Percentiles rank a stretch among this genome's conserved stretches.
Conservation (phyloP, 164 flowering plant species). For the Pachysandra terminalis region DNA sequence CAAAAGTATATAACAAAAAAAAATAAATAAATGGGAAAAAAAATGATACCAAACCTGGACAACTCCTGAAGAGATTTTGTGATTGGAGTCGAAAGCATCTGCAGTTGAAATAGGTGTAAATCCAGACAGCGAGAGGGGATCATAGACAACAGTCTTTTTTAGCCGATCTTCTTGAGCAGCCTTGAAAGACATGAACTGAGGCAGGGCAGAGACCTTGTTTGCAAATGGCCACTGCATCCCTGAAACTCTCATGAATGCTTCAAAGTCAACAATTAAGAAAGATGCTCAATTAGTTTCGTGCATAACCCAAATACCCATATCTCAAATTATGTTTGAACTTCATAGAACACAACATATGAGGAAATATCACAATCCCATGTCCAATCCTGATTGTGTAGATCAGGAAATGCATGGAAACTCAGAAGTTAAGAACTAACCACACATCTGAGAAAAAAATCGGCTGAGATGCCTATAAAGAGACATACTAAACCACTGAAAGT, state of each 20-base stretch:
- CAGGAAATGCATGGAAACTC: neutral
- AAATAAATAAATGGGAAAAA: neutral
- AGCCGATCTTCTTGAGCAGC: slow-evolving; percentile 40
- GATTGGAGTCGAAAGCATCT: slow-evolving; percentile 28
- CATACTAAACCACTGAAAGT: neutral
- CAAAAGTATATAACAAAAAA: too few relatives aligned
- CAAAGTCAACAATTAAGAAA: slow-evolving; percentile 7
- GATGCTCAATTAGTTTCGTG: neutral
- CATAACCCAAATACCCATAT: neutral
- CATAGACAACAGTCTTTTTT: slow-evolving; percentile 31
- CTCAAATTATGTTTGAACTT: neutral
- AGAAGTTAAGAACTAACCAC: neutral
- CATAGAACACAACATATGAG: neutral
- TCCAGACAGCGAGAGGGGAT: slow-evolving; percentile 28
- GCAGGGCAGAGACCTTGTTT: slow-evolving; percentile 45
- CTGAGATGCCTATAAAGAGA: neutral
- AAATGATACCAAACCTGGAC: slow-evolving; percentile 38
- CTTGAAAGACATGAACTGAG: slow-evolving; percentile 44
- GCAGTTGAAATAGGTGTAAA: slow-evolving; percentile 30
- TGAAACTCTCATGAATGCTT: slow-evolving; percentile 34
- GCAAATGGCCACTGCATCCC: slow-evolving; percentile 47
- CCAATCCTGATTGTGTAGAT: neutral
- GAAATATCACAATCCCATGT: slow-evolving; percentile 3
- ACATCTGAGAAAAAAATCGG: neutral
- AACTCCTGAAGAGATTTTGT: slow-evolving; percentile 17